phyloP scores from a whole-genome alignment of 2,329 filamentous ascomycete genomes.

The Apiospora kogelbergensis region DNA sequence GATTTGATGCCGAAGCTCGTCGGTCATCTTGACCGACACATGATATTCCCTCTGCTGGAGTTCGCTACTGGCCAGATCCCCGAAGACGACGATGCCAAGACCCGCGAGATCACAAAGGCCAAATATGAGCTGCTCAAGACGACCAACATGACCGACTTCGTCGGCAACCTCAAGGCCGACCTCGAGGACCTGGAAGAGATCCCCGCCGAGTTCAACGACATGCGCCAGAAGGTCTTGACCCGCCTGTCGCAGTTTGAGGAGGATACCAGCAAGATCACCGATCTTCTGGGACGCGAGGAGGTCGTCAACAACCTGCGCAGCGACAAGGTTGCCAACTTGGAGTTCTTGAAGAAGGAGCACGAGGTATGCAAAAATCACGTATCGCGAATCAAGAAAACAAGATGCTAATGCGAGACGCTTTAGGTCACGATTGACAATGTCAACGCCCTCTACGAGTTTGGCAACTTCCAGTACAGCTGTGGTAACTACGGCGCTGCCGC shows the following conservation, averaged over 20 bases:
- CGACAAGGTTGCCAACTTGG: slow-evolving; percentile 98
- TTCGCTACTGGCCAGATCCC: slow-evolving; percentile 83
- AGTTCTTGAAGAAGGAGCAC: slow-evolving; percentile 95
- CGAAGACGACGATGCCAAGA: slow-evolving; percentile 61
- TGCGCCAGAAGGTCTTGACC: slow-evolving; percentile 84
- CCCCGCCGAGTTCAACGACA: slow-evolving; percentile 83
- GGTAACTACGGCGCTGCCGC: slow-evolving; percentile 89
- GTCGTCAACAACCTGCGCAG: slow-evolving; percentile 88
- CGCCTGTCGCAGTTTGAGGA: slow-evolving; percentile 82
- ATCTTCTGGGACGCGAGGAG: slow-evolving; percentile 82
- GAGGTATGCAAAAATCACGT: slow-evolving; percentile 58
- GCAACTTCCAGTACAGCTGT: slow-evolving; percentile 97
- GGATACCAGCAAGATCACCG: slow-evolving; percentile 84
- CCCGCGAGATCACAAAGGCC: slow-evolving; percentile 73
- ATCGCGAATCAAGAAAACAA: neutral
- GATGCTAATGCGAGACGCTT: slow-evolving; percentile 39
- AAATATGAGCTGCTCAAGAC: slow-evolving; percentile 94
- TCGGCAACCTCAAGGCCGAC: slow-evolving; percentile 87
- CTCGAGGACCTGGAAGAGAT: slow-evolving; percentile 77
- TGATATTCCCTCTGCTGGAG: slow-evolving; percentile 95
- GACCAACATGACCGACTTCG: slow-evolving; percentile 99
- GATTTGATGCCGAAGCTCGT: slow-evolving; percentile 87
- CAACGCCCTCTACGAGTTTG: slow-evolving; percentile 91
- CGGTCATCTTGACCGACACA: slow-evolving; percentile 88
- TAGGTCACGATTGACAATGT: slow-evolving; percentile 93